Conservation (phyloP, 2,329 filamentous ascomycete species). For the Dichotomopilus funicola region DNA sequence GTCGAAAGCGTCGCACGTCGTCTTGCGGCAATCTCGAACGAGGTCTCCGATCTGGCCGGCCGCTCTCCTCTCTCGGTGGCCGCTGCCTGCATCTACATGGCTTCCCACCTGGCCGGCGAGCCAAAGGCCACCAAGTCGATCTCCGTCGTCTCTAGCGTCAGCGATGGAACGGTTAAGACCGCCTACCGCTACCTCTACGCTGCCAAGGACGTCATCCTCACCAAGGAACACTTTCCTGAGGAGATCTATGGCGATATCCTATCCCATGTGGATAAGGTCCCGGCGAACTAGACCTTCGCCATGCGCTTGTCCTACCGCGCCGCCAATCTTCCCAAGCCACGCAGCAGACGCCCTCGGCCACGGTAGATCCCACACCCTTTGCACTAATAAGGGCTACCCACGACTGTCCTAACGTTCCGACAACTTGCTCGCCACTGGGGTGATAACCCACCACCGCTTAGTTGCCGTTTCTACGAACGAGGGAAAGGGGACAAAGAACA, state of each 20-base stretch:
- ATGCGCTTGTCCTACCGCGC: neutral
- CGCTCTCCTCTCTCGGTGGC: conserved; percentile 91
- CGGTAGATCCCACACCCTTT: neutral
- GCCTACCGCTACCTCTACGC: conserved; percentile 85
- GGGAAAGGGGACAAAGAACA: no score
- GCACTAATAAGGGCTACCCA: neutral
- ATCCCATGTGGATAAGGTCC: conserved; percentile 65
- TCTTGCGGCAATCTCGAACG: conserved; percentile 70
- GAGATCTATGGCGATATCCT: conserved; percentile 68
- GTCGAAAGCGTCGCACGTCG: conserved; percentile 75
- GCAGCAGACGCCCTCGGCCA: neutral
- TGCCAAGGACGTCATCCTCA: conserved; percentile 66
- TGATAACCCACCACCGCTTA: neutral
- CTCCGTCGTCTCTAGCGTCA: conserved; percentile 76
- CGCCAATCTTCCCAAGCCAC: neutral
- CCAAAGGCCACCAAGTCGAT: conserved; percentile 80
- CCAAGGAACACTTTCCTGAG: conserved; percentile 65
- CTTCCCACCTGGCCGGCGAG: conserved; percentile 77
- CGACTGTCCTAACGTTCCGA: neutral
- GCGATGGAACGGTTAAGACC: conserved; percentile 92
- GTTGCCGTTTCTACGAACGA: neutral
- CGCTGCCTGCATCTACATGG: conserved; percentile 95
- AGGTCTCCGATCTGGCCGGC: conserved; percentile 76
- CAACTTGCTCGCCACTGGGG: neutral
- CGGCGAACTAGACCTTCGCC: conserved; percentile 42